Evolutionary conservation across 176 grass and related monocot species (phyloP).

Genomic region (Tillandsia leiboldiana): DNA sequence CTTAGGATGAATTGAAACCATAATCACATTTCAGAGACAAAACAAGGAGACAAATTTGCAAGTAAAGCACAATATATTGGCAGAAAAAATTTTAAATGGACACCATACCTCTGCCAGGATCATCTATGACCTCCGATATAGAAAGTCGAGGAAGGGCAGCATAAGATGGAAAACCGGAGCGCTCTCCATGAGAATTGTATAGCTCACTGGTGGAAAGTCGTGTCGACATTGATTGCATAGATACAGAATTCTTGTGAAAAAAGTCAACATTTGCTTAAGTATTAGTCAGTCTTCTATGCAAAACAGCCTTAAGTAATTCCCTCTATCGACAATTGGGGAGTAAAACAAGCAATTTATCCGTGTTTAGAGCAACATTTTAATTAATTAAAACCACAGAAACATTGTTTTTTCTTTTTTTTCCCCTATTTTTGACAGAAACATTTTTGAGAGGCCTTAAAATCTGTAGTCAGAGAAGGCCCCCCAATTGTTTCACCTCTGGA

Average conservation of each 20-base stretch:
- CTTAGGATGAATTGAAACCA: too few species aligned
- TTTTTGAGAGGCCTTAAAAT: background rate
- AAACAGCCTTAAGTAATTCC: too few species aligned
- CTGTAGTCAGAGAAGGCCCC: conserved; percentile 52
- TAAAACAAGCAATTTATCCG: too few species aligned
- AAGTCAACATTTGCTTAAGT: conserved; percentile 50
- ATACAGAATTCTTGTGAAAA: conserved; percentile 52
- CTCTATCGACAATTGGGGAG: too few species aligned
- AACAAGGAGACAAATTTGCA: too few species aligned
- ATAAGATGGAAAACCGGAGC: conserved; percentile 41
- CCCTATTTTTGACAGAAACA: background rate
- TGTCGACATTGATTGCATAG: conserved; percentile 60
- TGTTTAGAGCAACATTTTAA: too few species aligned
- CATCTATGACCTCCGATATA: conserved; percentile 75
- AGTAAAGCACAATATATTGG: background rate
- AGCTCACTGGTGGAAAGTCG: conserved; percentile 54
- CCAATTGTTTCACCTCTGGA: conserved; percentile 47
- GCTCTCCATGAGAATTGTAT: conserved; percentile 41
- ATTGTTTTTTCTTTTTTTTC: background rate
- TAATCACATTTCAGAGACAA: too few species aligned
- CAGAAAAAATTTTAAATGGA: conserved; percentile 11
- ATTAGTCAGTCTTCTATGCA: too few species aligned
- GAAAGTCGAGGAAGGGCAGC: conserved; percentile 58
- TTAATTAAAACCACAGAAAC: too few species aligned
- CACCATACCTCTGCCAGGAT: conserved; percentile 57